Base-by-base conservation (phyloP, 495 filamentous ascomycete genomes). In the Hyaloscypha variabilis region DNA sequence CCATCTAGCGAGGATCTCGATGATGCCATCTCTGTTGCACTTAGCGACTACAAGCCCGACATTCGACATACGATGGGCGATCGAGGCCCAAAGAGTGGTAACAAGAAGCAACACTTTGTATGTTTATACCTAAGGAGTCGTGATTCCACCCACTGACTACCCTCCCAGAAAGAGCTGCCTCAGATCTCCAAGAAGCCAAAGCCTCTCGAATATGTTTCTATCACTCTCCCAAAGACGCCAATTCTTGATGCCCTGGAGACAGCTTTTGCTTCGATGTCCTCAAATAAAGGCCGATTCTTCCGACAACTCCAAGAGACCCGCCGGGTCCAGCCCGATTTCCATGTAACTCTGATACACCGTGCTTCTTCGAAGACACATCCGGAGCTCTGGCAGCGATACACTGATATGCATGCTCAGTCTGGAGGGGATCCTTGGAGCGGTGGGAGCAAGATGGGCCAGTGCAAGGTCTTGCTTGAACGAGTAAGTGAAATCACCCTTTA, bases 311-410 rank as follows among this genome's bases (percentile, higher is more conserved):
- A 91, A 68, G 81, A 87, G 49, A 78, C 81, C 1, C 83, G 88
- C 26, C 91, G 95, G 58, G 75, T 98, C 23, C 95, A 99, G 74
- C 70, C 85, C 34, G 77, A 85, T n/a, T 98, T 97, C 78, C 95
- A 99, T 75, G 90, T 98, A 62, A 99, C 95, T 0, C 84, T 99
- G 17, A 92, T 97, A 73, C 95, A 99, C 75, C 89, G 87, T 55
- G 86, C 88, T 11, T 76, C 76, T 2, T 75, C 88, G 25, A 78
- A 79, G 52, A 74, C 87, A 49, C 72, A 86, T 65, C 81, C 86
- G 0, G 85, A 87, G 1, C 76, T 92, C 19, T 99, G 95, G 95
- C 74, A 87, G 46, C 77, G 77, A 6, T 92, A 95, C 69, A 72
- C 66, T 14, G 71, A 76, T 21, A 74, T 85, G 3, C 82, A 87